phyloP scores from a whole-genome alignment of 345 rosid genomes.

The Citropsis articulata region DNA sequence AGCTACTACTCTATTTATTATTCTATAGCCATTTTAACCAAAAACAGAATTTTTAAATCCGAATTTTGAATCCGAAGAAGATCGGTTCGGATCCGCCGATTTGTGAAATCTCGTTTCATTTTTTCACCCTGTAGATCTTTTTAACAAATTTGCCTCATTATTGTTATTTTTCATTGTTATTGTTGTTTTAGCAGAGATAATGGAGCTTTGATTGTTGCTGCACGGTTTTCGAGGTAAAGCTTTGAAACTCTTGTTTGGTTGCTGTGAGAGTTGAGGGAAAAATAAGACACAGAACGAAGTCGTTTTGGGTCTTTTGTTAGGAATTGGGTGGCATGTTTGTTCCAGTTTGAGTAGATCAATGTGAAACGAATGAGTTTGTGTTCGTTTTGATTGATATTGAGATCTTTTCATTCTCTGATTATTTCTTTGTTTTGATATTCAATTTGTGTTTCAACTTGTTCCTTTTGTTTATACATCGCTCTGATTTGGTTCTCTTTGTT shows the following conservation, averaged over 20 bases:
- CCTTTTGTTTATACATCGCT: neutral
- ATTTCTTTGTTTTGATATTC: neutral
- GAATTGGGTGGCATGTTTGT: slow-evolving; percentile 17
- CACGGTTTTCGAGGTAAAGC: slow-evolving; percentile 34
- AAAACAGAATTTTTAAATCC: neutral
- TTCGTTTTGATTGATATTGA: slow-evolving; percentile 1
- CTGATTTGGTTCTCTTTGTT: slow-evolving; percentile 14
- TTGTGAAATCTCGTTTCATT: slow-evolving; percentile 3
- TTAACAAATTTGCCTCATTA: slow-evolving; percentile 4
- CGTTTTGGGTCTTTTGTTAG: neutral
- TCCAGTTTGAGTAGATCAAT: slow-evolving; percentile 33
- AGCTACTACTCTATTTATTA: slow-evolving; percentile 5
- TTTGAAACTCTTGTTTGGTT: slow-evolving; percentile 29
- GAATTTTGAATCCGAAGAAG: slow-evolving; percentile 14
- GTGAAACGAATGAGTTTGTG: neutral
- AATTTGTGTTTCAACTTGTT: slow-evolving; percentile 1
- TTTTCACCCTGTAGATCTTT: slow-evolving; percentile 25
- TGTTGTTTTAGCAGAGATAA: neutral
- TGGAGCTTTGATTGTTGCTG: slow-evolving; percentile 44
- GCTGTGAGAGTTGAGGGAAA: slow-evolving; percentile 13
- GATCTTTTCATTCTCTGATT: slow-evolving; percentile 2
- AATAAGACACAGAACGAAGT: neutral
- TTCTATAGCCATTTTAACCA: neutral
- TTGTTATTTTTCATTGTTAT: too few species aligned
- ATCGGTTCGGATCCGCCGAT: slow-evolving; percentile 38